phyloP scores from a whole-genome alignment of 2,329 filamentous ascomycete species.

The Arthrobotrys entomopaga region DNA sequence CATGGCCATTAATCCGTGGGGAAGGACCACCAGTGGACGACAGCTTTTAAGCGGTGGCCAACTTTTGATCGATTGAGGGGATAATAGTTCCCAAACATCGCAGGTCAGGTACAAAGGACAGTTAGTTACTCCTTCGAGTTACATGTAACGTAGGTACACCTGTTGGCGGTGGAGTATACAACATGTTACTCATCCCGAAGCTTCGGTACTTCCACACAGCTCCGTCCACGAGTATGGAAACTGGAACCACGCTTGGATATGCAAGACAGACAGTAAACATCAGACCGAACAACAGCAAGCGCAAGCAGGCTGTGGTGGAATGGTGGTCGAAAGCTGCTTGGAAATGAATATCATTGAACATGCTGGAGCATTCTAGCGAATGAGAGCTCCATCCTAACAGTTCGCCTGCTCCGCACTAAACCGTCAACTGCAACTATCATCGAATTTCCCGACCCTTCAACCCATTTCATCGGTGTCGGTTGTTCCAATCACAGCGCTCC shows the following conservation, averaged over 20 bases:
- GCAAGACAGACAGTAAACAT: slow-evolving; percentile 42
- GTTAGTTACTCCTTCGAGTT: no score
- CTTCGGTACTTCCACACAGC: slow-evolving; percentile 51
- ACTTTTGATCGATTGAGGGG: no score
- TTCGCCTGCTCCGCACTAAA: slow-evolving; percentile 18
- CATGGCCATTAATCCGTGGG: neutral
- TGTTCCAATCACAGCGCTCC: slow-evolving; percentile 46
- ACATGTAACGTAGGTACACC: neutral
- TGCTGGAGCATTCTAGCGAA: slow-evolving; percentile 49
- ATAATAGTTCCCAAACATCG: neutral
- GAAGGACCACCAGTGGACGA: neutral
- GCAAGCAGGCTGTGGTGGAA: no score
- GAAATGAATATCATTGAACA: slow-evolving; percentile 36
- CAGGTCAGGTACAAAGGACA: neutral
- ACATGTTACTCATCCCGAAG: slow-evolving; percentile 33
- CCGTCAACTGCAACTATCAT: slow-evolving; percentile 38
- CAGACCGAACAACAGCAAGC: slow-evolving; percentile 19
- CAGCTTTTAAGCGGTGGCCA: neutral
- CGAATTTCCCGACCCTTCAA: slow-evolving; percentile 47
- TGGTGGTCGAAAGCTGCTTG: neutral
- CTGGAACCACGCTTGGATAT: slow-evolving; percentile 1
- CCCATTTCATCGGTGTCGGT: slow-evolving; percentile 50
- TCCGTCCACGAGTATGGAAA: slow-evolving; percentile 46
- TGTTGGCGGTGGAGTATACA: slow-evolving; percentile 11
- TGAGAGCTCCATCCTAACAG: slow-evolving; percentile 27